Percentiles rank a stretch among this genome's conserved stretches.
Evolutionary conservation across 2,329 filamentous ascomycete genomes (phyloP).

Genomic region (Alternaria postmessia): DNA sequence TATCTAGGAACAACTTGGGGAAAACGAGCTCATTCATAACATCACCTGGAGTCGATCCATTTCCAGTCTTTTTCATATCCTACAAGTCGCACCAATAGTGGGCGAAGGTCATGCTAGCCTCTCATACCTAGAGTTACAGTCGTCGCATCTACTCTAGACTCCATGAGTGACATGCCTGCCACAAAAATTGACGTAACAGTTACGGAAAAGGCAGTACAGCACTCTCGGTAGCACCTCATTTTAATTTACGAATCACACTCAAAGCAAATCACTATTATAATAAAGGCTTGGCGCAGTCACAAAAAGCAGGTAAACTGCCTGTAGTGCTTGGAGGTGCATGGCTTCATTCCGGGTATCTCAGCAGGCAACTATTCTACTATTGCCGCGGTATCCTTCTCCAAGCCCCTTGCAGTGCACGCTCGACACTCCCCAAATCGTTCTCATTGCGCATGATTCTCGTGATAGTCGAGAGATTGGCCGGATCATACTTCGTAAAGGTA

Average conservation of each 20-base stretch:
- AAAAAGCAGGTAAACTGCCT: background rate
- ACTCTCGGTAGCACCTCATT: background rate
- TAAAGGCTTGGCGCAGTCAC: background rate
- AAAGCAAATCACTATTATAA: background rate
- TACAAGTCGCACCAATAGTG: background rate
- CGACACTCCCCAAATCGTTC: constrained; percentile 47
- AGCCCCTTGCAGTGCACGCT: constrained; percentile 44
- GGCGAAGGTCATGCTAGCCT: too few species aligned
- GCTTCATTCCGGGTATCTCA: constrained; percentile 49
- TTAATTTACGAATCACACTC: too few species aligned
- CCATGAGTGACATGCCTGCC: background rate
- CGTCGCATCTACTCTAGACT: background rate
- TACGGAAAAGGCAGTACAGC: background rate
- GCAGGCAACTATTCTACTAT: constrained; percentile 27
- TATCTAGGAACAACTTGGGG: too few species aligned
- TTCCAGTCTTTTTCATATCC: background rate
- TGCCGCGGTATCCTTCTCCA: constrained; percentile 30
- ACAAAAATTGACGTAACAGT: background rate
- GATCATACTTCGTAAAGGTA: constrained; percentile 41
- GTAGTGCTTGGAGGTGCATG: constrained; percentile 40
- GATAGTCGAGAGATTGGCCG: constrained; percentile 36
- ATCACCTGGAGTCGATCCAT: background rate
- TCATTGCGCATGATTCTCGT: constrained; percentile 46
- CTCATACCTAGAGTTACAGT: background rate
- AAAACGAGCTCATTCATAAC: background rate